Percentiles rank a stretch among this genome's conserved stretches.
phyloP scores from a whole-genome alignment of 2,329 filamentous ascomycete species.

The Aspergillus quadrilineatus region DNA sequence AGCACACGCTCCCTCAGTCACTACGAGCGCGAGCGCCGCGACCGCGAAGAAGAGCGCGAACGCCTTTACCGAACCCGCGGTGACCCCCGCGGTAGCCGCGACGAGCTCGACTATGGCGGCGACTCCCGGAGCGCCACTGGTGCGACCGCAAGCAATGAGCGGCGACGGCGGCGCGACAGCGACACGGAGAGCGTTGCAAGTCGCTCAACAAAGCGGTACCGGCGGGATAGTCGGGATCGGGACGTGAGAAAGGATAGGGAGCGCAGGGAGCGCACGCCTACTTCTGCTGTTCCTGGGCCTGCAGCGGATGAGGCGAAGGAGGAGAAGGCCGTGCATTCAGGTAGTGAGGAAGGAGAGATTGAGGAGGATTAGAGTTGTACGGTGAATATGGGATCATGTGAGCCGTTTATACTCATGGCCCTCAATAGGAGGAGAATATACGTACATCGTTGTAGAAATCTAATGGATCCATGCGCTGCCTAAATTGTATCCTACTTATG shows the following conservation, averaged over 20 bases:
- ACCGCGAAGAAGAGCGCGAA: conserved; percentile 87
- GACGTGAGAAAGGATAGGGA: conserved; percentile 56
- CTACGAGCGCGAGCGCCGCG: conserved; percentile 83
- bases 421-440: no score
- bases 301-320: conserved; percentile 36
- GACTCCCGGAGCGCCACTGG: conserved; percentile 58
- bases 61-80: conserved; percentile 78
- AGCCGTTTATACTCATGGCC: not conserved
- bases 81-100: conserved; percentile 74
- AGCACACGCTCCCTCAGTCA: conserved; percentile 33
- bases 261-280: conserved; percentile 43
- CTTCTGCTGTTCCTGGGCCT: conserved; percentile 19
- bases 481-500: no score
- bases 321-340: conserved; percentile 65
- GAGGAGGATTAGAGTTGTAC: conserved; percentile 62
- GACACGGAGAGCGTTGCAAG: conserved; percentile 64
- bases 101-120: conserved; percentile 90
- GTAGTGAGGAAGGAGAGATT: conserved; percentile 97
- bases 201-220: conserved; percentile 61
- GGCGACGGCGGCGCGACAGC: conserved; percentile 75
- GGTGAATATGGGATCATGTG: not conserved
- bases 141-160: conserved; percentile 62
- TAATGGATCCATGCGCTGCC: no score
- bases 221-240: conserved; percentile 43
- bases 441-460: no score